phyloP scores from a whole-genome alignment of 805 yeast genomes.

The Naumovozyma castellii region DNA sequence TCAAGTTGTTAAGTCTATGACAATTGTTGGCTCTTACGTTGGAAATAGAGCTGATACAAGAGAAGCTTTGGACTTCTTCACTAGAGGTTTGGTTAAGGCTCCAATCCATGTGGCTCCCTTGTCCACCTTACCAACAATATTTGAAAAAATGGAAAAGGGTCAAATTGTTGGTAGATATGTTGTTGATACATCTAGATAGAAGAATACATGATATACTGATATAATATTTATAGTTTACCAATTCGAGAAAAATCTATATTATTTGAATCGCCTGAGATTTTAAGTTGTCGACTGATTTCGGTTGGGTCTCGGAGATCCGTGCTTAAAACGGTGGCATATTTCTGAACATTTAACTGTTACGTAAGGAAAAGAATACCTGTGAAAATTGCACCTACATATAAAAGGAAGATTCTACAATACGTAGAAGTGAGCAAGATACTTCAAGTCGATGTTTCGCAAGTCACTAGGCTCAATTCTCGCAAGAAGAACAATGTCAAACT shows the following conservation, averaged over 20 bases:
- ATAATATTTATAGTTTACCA: too few relatives aligned
- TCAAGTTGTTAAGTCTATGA: conserved; percentile 63
- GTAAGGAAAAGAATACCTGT: too few relatives aligned
- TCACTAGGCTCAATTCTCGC: neutral
- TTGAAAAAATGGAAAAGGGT: conserved; percentile 71
- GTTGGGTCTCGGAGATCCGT: too few relatives aligned
- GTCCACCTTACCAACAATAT: conserved; percentile 59
- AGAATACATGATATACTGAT: conserved; percentile 4
- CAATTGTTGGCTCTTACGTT: conserved; percentile 74
- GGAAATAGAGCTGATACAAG: conserved; percentile 60
- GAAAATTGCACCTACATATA: too few relatives aligned
- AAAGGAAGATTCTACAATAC: too few relatives aligned
- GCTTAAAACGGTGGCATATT: too few relatives aligned
- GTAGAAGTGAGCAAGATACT: neutral
- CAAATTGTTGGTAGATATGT: conserved; percentile 82
- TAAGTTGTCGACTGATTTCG: too few relatives aligned
- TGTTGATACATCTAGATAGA: conserved; percentile 59
- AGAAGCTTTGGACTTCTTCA: conserved; percentile 41
- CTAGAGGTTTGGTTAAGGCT: conserved; percentile 57
- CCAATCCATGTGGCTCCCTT: conserved; percentile 70
- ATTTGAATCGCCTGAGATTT: too few relatives aligned
- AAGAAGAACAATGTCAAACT: neutral
- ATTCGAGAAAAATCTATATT: too few relatives aligned
- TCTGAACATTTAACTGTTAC: too few relatives aligned
- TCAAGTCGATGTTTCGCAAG: neutral